Evolutionary conservation across 192 early-diverging fungal genomes (phyloP).

Genomic region (Jimgerdemannia flammicorona): DNA sequence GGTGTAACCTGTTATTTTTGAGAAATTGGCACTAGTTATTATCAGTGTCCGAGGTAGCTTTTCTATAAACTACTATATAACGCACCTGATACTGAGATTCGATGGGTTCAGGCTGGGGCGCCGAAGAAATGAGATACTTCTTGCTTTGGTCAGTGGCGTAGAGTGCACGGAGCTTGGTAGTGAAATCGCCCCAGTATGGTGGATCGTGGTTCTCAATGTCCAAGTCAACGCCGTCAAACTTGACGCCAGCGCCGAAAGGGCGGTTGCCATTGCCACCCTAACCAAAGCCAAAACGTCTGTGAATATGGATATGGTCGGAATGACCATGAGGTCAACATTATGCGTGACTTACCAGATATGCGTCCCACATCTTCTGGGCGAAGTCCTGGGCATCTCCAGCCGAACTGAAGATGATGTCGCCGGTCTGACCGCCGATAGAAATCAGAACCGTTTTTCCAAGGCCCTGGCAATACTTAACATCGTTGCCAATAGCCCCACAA

Average conservation of each 20-base stretch:
- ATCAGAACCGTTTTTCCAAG: conserved; percentile 50
- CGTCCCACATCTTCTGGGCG: not conserved
- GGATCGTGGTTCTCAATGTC: conserved; percentile 55
- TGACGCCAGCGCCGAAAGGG: conserved; percentile 1
- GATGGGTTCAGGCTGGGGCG: not conserved
- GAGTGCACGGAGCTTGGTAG: conserved; percentile 25
- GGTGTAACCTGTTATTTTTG: not conserved
- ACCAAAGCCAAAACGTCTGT: not conserved
- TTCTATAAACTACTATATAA: too few species aligned
- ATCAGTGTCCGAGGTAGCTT: too few species aligned
- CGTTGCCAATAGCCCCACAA: conserved; percentile 46
- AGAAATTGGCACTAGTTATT: too few species aligned
- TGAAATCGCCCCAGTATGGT: conserved; percentile 44
- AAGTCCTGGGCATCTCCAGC: not conserved
- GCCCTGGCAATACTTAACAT: conserved; percentile 58
- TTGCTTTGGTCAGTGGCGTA: not conserved
- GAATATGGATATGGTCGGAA: too few species aligned
- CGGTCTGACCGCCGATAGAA: conserved; percentile 56
- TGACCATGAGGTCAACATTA: not conserved
- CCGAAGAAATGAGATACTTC: conserved; percentile 7
- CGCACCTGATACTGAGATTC: not conserved
- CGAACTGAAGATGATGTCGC: conserved; percentile 9
- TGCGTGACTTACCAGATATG: not conserved
- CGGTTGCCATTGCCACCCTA: not conserved
- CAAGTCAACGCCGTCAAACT: conserved; percentile 57